Base-by-base conservation (phyloP, 306 rosid species). In the Luffa aegyptiaca region DNA sequence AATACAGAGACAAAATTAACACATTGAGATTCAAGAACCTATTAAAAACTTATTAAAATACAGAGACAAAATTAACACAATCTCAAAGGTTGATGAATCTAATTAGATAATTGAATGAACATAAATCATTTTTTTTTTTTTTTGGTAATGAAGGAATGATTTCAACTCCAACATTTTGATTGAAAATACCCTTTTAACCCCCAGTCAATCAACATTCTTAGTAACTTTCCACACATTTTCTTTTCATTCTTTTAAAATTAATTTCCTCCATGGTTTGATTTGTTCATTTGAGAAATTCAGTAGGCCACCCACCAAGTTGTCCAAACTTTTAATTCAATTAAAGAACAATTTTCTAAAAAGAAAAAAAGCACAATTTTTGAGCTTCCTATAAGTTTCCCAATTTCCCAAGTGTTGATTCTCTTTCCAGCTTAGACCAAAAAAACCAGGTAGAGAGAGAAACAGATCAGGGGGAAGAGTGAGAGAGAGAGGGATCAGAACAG, bases 331-430 rank as follows among this genome's bases (percentile, higher is more conserved):
- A 39, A 66, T 39, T 39, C 7, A 66, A 17, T 39, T 66, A 17
- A 63, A 63, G 4, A 55, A 59, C 36, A 52, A 26, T 26, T 26
- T 26, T 1, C 2, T 12, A 1, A 5, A 5, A 11, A 33, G 1
- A 8, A 62, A 5, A 63, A 33, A 5, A 5, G 10, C 66, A 31
- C 8, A 26, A 10, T 11, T 36, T 64, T 41, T 68, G 14, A 69
- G 75, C 37, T 70, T 72, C 58, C 77, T 8, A 48, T 74, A 74
- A 74, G 78, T 74, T 74, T 74, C 78, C 62, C 62, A 74, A 17
- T 14, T 74, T 35, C 57, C 62, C 8, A 0, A 3, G 9, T 33
- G 5, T 14, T 4, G 17, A 0, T 52, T 17, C 78, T 35, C 46
- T 52, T 74, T 35, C 62, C 45, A 33, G 42, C 59, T 13, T 26